Evolutionary conservation across 2,329 filamentous ascomycete genomes (phyloP), one percentile per base, ranked within the genome.

Genomic region (Pseudocercospora vitis): DNA sequence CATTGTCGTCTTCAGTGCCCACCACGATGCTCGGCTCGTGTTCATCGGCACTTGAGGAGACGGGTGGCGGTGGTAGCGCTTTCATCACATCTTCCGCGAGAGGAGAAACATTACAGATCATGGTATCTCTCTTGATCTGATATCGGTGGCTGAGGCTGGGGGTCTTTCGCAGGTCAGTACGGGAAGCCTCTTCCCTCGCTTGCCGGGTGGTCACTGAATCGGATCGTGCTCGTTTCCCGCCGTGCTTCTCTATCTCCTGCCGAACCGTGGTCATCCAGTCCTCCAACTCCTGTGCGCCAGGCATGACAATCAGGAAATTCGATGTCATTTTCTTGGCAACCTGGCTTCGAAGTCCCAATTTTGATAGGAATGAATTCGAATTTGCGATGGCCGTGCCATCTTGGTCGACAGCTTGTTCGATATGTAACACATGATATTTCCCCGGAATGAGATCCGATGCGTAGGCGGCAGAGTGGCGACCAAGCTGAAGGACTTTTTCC

Each of bases 391-490:
- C 63, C 3, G 65, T 73, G 23, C 81, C 81, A 28, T 87, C 81
- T 2, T 80, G 71, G 46, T 85, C 83, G 52, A 84, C 82, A 7
- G 78, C 74, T 29, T 88, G 86, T 2, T 84, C 86, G 18, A 92
- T 82, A 61, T 90, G 88, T 11, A 92, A 70, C 4, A 92, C 89
- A 83, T 87, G 91, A 64, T 91, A 88, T 56, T 83, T 83, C 4
- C 89, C 89, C 2, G 88, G 87, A 51, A 92, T 89, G 11, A 87
- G 77, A 67, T 94, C 89, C 61, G 84, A 90, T 1, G 86, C 89
- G 69, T 90, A 92, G 4, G 87, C 89, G 8, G 87, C 88, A 2
- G 88, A 91, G 44, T 87, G 81, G 58, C 83, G 84, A n/a, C 83
- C 82, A 3, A 94, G 74, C 45, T 85, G 83, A 53, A 92, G 74